Evolutionary conservation across 441 rosid genomes (phyloP), one percentile per base, ranked within the genome.

Genomic region (Populus hybrid): DNA sequence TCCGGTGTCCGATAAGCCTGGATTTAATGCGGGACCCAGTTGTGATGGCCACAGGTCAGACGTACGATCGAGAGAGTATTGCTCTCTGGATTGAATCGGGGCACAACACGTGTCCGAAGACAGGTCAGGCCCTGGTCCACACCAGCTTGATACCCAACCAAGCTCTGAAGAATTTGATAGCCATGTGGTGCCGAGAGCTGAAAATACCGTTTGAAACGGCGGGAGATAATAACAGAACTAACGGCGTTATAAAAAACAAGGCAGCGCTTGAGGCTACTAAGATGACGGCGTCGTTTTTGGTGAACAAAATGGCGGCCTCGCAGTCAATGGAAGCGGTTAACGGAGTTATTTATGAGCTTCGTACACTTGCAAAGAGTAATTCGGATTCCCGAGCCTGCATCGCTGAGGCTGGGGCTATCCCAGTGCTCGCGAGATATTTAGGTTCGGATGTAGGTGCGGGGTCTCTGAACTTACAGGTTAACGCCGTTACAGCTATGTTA

Each of bases 21-120:
- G 98, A 95, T 81, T 78, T 95, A 24, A 93, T 95, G 98, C 84
- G 88, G 71, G 91, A 95, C 64, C 98, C 98, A 0, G 98, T 93
- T 9, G 97, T 91, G 3, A 88, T 90, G 71, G 89, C 94, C 0
- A 91, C 98, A 0, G 98, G 98, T 0, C 98, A 95, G 87, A 91
- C 98, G 5, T 95, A 95, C 82, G 98, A 95, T 84, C 91, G 95
- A 1, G 89, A 85, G 24, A 89, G 97, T 2, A 91, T 95, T 40
- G 63, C 66, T 21, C 74, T 83, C 0, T 95, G 98, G 98, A 87
- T 93, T 80, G 92, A 93, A 73, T 91, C 97, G 0, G 98, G 97
- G 3, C 98, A 90, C 83, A 87, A 78, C 84, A 89, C 92, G 78
- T 94, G 98, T 75, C 98, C 98, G 0, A 94, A 93, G 81, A 91